Conservation (phyloP, 768 basidiomycete species). For the Sarcodon aspratus region DNA sequence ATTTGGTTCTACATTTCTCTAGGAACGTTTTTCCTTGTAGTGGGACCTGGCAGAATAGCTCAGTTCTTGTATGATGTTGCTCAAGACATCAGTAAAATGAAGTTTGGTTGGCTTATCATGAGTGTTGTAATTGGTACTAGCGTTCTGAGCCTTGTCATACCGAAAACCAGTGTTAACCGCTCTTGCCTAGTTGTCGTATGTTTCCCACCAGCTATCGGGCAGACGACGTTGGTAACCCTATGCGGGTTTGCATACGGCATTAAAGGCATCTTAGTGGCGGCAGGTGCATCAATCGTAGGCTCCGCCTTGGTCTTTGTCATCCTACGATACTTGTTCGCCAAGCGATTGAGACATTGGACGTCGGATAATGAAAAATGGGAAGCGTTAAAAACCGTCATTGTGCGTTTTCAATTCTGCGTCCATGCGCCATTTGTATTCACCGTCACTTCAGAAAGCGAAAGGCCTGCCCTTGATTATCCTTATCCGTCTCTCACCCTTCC, state of each 20-base stretch:
- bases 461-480: constrained; percentile 77
- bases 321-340: constrained; percentile 47
- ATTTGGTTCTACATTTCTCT: constrained; percentile 40
- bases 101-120: constrained; percentile 53
- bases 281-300: constrained; percentile 48
- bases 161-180: background rate
- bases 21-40: constrained; percentile 29
- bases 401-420: constrained; percentile 22
- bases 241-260: constrained; percentile 82
- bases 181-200: constrained; percentile 30
- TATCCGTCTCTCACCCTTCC: constrained; percentile 72
- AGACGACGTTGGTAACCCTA: constrained; percentile 52
- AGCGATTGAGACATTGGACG: constrained; percentile 48
- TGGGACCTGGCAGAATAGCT: constrained; percentile 55
- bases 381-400: constrained; percentile 66
- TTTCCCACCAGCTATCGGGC: constrained; percentile 55
- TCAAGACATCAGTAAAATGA: constrained; percentile 43
- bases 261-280: constrained; percentile 60
- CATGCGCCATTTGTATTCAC: constrained; percentile 1
- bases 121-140: constrained; percentile 34
- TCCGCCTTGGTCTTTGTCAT: constrained; percentile 49
- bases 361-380: constrained; percentile 61
- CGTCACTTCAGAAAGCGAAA: constrained; percentile 40
- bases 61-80: constrained; percentile 65
- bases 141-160: constrained; percentile 8